These are phyloP conservation scores for Rhododendron griersonianum DNA, from an alignment of 148 eudicot genomes.

Conservation along the genomic window DNA sequence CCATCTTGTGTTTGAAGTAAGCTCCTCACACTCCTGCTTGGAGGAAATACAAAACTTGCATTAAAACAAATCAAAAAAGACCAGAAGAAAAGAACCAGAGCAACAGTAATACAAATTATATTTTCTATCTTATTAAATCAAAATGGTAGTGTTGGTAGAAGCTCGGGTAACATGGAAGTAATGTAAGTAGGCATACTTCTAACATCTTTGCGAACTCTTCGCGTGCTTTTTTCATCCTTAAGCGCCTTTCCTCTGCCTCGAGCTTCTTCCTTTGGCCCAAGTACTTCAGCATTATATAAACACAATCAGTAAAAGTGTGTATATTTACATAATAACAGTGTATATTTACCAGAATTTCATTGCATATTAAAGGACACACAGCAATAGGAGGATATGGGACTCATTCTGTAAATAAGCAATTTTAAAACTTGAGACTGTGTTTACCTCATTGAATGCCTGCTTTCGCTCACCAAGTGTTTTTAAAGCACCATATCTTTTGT, in stretches of 20 bases:
- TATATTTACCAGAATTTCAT: not conserved
- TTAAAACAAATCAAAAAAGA: not conserved
- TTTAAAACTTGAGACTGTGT: not conserved
- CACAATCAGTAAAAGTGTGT: not conserved
- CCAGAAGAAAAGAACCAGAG: not conserved
- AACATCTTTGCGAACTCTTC: conserved; percentile 91
- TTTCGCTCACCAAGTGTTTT: conserved; percentile 95
- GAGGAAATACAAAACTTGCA: conserved; percentile 1
- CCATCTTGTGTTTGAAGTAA: conserved; percentile 83
- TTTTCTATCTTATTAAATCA: not conserved
- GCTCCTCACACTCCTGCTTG: conserved; percentile 77
- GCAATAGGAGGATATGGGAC: not conserved
- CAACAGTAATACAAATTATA: not conserved
- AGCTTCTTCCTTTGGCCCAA: conserved; percentile 88
- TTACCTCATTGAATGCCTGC: conserved; percentile 96
- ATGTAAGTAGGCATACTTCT: conserved; percentile 57
- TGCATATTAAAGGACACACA: not conserved
- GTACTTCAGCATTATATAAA: conserved; percentile 41
- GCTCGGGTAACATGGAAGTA: not conserved
- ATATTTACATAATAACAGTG: not conserved
- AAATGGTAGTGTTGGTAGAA: not conserved
- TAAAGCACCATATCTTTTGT: conserved; percentile 86
- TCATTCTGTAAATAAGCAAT: not conserved
- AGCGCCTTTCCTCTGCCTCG: conserved; percentile 95
- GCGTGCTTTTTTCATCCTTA: conserved; percentile 85